These are phyloP conservation scores for Isatis tinctoria DNA, from an alignment of 345 rosid species.

Conservation along the genomic window DNA sequence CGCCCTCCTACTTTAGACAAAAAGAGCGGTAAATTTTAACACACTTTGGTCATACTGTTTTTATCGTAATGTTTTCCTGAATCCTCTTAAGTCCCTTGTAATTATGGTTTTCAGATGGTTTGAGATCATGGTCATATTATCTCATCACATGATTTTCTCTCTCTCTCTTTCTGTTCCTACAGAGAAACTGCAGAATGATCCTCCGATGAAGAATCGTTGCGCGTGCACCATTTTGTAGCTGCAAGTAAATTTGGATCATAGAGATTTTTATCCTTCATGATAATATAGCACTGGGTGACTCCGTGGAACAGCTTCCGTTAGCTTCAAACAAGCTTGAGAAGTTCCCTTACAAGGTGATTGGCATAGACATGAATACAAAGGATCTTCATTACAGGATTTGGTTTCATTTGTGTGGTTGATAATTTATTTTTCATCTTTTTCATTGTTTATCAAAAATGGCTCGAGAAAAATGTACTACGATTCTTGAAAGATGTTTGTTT, in stretches of 20 bases:
- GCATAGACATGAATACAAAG: constrained; percentile 10
- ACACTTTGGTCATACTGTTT: background rate
- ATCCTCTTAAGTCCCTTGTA: background rate
- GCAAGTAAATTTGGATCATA: constrained; percentile 16
- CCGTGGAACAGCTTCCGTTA: constrained; percentile 14
- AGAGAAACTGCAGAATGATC: constrained; percentile 52
- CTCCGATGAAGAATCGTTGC: constrained; percentile 46
- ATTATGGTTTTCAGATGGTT: background rate
- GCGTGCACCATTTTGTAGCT: constrained; percentile 65
- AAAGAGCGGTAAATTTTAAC: constrained; percentile 42
- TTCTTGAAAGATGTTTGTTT: constrained; percentile 7
- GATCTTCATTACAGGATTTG: constrained; percentile 17
- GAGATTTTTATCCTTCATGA: constrained; percentile 18
- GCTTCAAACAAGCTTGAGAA: constrained; percentile 12
- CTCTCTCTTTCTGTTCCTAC: background rate
- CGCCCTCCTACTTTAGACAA: constrained; percentile 61
- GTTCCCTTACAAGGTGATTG: constrained; percentile 27
- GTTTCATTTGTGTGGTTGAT: constrained; percentile 22
- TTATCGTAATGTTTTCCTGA: background rate
- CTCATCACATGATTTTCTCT: background rate
- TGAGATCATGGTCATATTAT: constrained; percentile 9
- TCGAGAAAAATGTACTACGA: background rate
- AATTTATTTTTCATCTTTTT: background rate
- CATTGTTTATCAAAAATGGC: constrained; percentile 13
- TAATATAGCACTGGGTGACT: constrained; percentile 4